phyloP scores from a whole-genome alignment of 768 basidiomycete genomes.

The Nidularia sp. region DNA sequence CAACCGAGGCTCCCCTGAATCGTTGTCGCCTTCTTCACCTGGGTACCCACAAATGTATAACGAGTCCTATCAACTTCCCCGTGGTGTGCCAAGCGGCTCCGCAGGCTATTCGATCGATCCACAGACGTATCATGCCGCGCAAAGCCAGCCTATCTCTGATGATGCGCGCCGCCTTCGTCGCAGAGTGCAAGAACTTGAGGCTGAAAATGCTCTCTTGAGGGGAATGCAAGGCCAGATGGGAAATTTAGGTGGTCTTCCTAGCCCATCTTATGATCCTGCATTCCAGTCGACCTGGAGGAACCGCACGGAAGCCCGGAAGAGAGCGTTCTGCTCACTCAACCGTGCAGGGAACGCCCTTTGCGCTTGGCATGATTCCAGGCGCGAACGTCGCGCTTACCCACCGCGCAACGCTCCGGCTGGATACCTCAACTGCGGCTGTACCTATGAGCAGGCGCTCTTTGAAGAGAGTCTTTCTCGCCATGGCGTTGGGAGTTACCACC shows the following conservation, averaged over 20 bases:
- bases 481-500: conserved; percentile 76
- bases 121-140: not conserved
- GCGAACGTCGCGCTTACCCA: conserved; percentile 73
- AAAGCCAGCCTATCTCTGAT: conserved; percentile 29
- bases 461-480: conserved; percentile 81
- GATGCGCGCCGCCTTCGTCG: conserved; percentile 55
- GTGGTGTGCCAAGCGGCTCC: not conserved
- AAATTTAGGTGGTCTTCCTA: conserved; percentile 13
- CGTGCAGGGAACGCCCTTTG: conserved; percentile 86
- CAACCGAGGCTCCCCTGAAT: conserved; percentile 28
- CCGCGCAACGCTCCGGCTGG: conserved; percentile 79
- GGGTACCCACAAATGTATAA: conserved; percentile 10
- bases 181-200: conserved; percentile 61
- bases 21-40: conserved; percentile 28
- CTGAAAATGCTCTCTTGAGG: conserved; percentile 35
- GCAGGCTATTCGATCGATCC: not conserved
- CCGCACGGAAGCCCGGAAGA: conserved; percentile 70
- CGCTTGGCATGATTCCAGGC: conserved; percentile 86
- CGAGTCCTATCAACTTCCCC: not conserved
- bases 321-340: conserved; percentile 76
- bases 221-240: conserved; percentile 10
- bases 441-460: conserved; percentile 80
- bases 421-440: conserved; percentile 83
- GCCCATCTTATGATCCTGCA: conserved; percentile 35
- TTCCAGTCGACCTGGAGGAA: conserved; percentile 66